Percentiles rank a stretch among this genome's conserved stretches.
These are phyloP conservation scores for Chlorella sp. DNA, from an alignment of 139 green algal species.

Conservation along the genomic window DNA sequence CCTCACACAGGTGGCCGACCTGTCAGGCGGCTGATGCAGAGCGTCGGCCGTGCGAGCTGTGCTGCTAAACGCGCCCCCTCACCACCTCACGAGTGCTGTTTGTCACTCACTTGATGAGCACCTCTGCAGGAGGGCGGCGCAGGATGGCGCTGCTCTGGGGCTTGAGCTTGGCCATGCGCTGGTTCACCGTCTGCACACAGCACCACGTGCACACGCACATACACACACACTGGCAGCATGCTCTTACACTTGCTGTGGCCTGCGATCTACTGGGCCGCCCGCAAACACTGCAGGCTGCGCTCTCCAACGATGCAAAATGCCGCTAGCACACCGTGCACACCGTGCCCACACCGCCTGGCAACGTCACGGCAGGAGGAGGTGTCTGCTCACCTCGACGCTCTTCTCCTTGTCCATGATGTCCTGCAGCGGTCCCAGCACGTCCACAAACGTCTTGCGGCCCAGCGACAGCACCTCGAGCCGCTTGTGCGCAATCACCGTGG, in stretches of 20 bases:
- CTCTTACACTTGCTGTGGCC: background rate
- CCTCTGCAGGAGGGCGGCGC: constrained; percentile 28
- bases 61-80: background rate
- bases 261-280: background rate
- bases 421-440: constrained; percentile 78
- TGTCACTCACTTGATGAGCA: constrained; percentile 20
- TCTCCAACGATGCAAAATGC: too few species aligned
- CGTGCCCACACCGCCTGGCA: background rate
- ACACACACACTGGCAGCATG: background rate
- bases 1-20: background rate
- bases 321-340: too few species aligned
- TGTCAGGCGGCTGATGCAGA: background rate
- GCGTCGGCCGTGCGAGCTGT: background rate
- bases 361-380: background rate
- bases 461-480: constrained; percentile 67
- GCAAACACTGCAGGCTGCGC: too few species aligned
- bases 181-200: constrained; percentile 22
- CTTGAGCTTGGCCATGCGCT: constrained; percentile 48
- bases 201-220: background rate
- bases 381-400: constrained; percentile 26
- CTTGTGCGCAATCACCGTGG: constrained; percentile 56
- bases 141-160: constrained; percentile 33
- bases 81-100: background rate
- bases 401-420: constrained; percentile 57
- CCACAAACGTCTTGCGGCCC: constrained; percentile 64